These are phyloP conservation scores for Phytophthora nicotianae DNA, from an alignment of 352 stramenopile genomes.

Conservation along the genomic window DNA sequence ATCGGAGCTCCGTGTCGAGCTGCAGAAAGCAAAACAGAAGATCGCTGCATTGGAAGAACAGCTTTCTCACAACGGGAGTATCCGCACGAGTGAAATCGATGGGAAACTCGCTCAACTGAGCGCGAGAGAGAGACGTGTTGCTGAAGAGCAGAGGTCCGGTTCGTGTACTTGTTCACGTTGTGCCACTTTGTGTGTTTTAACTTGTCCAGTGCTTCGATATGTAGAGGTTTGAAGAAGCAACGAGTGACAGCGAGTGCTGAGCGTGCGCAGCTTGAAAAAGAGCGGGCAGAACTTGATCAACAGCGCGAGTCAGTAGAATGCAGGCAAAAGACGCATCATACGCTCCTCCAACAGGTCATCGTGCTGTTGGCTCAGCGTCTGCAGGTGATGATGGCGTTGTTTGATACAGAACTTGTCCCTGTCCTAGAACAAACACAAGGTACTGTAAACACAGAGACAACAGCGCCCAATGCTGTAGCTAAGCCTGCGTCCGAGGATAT, in stretches of 20 bases:
- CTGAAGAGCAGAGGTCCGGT: conserved; percentile 61
- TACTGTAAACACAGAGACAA: not conserved
- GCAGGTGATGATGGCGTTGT: conserved; percentile 48
- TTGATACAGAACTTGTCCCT: conserved; percentile 36
- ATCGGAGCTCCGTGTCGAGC: conserved; percentile 44
- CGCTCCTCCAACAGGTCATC: conserved; percentile 55
- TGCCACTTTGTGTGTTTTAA: not conserved
- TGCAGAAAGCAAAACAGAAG: conserved; percentile 63
- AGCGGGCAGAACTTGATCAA: conserved; percentile 27
- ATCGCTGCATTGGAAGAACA: conserved; percentile 53
- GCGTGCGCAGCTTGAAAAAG: conserved; percentile 37
- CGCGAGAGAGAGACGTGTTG: conserved; percentile 37
- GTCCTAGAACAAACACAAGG: not conserved
- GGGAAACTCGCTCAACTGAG: conserved; percentile 37
- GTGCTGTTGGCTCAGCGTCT: conserved; percentile 47
- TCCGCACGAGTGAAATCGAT: conserved; percentile 46
- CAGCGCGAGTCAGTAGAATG: conserved; percentile 10
- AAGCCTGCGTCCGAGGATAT: conserved; percentile 22
- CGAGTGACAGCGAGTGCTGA: conserved; percentile 43
- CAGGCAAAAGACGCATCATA: conserved; percentile 47
- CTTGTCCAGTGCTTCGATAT: conserved; percentile 3
- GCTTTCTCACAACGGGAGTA: conserved; percentile 30
- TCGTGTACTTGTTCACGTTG: not conserved
- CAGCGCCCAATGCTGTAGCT: not conserved
- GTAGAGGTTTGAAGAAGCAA: conserved; percentile 51